Percentiles rank a stretch among this genome's conserved stretches.
Conservation (phyloP, 169 alveolate species). For the Plasmodium sp. region DNA sequence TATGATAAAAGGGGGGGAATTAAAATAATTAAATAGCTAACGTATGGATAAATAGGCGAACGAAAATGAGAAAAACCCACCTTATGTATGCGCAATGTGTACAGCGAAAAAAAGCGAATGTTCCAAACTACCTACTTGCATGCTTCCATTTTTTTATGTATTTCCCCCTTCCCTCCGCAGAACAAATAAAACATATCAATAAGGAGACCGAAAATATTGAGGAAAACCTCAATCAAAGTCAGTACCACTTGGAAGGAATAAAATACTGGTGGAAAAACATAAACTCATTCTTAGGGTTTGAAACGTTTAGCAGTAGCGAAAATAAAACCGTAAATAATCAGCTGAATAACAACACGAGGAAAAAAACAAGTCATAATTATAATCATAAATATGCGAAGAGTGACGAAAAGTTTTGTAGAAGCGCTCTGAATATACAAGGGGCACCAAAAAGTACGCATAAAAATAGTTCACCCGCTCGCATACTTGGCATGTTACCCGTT, state of each 20-base stretch:
- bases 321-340: slow-evolving; percentile 21
- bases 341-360: neutral
- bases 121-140: neutral
- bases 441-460: slow-evolving; percentile 13
- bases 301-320: slow-evolving; percentile 30
- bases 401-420: neutral
- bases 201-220: slow-evolving; percentile 54
- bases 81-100: neutral
- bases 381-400: slow-evolving; percentile 29
- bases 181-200: slow-evolving; percentile 69
- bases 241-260: slow-evolving; percentile 71
- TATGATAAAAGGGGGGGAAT: neutral
- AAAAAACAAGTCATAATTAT: slow-evolving; percentile 3
- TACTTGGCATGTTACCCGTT: neutral
- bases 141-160: slow-evolving; percentile 1
- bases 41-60: neutral
- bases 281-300: slow-evolving; percentile 55
- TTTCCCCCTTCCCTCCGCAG: slow-evolving; percentile 10
- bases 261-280: slow-evolving; percentile 73
- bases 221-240: slow-evolving; percentile 61
- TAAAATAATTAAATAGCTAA: neutral
- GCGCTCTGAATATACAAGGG: neutral
- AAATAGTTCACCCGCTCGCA: neutral
- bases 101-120: neutral
- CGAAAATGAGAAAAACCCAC: neutral